These are phyloP conservation scores for Gliomastix tumulicola DNA, from an alignment of 2,329 filamentous ascomycete species.

Conservation along the genomic window DNA sequence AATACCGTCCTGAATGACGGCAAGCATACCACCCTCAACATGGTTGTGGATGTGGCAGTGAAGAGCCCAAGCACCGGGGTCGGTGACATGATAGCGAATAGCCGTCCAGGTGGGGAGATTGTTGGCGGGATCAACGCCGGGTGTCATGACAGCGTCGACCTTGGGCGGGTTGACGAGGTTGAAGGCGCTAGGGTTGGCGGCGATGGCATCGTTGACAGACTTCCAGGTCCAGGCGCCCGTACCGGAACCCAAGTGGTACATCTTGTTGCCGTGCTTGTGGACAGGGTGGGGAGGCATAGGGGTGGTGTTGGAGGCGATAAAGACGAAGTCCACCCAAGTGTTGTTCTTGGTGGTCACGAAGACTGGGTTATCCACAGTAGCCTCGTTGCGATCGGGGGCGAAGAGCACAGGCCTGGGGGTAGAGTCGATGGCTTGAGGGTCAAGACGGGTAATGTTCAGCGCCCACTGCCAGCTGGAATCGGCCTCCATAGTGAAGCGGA, in stretches of 20 bases:
- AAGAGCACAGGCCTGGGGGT: slow-evolving; percentile 20
- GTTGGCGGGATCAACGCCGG: background rate
- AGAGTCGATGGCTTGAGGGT: slow-evolving; percentile 26
- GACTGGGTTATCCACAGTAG: too few relatives aligned
- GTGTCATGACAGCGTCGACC: slow-evolving; percentile 31
- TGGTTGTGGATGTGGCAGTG: slow-evolving; percentile 52
- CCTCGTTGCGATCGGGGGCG: too few relatives aligned
- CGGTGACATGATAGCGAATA: slow-evolving; percentile 43
- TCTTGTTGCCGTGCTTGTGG: slow-evolving; percentile 58
- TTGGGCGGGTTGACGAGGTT: slow-evolving; percentile 49
- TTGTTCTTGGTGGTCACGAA: slow-evolving; percentile 37
- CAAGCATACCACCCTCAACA: slow-evolving; percentile 45
- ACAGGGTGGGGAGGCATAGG: slow-evolving; percentile 49
- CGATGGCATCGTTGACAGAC: slow-evolving; percentile 43
- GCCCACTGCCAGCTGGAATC: slow-evolving; percentile 45
- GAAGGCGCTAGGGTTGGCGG: slow-evolving; percentile 39
- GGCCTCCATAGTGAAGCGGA: slow-evolving; percentile 31
- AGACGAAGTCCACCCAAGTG: slow-evolving; percentile 51
- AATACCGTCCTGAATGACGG: slow-evolving; percentile 41
- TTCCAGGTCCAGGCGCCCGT: slow-evolving; percentile 42
- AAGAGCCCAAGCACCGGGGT: slow-evolving; percentile 46
- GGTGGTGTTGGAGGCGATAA: slow-evolving; percentile 29
- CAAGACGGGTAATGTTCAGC: slow-evolving; percentile 36
- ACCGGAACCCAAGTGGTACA: slow-evolving; percentile 48
- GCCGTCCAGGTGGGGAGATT: slow-evolving; percentile 30